Evolutionary conservation across 139 green algal species (phyloP).

Genomic region (Chlorella sp.): DNA sequence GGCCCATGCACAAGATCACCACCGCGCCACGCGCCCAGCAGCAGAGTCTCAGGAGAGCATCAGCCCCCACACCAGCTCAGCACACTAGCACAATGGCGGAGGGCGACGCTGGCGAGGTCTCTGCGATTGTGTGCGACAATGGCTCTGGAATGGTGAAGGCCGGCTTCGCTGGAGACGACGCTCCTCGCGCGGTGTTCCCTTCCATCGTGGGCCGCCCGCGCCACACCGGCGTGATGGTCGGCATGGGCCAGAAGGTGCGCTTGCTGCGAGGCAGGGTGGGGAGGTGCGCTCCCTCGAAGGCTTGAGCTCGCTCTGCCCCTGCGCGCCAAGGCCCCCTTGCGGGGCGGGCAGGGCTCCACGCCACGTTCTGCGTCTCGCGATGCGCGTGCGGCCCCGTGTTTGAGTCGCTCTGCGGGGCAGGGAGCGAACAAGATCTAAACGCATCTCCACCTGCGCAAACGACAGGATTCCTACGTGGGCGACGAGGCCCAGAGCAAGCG

Average conservation of each 20-base stretch:
- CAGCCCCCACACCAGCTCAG: too few relatives aligned
- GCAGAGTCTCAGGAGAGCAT: not conserved
- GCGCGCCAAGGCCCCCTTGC: not conserved
- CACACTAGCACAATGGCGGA: conserved; percentile 69
- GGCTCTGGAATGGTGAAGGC: conserved; percentile 67
- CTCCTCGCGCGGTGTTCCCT: conserved; percentile 92
- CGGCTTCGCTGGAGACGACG: conserved; percentile 96
- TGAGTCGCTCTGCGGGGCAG: conserved; percentile 4
- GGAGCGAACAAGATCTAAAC: too few relatives aligned
- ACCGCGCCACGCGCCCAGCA: too few relatives aligned
- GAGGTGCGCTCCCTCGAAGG: too few relatives aligned
- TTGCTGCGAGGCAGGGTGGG: too few relatives aligned
- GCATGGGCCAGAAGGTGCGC: conserved; percentile 66
- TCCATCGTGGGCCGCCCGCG: conserved; percentile 93
- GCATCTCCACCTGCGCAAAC: too few relatives aligned
- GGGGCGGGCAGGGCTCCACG: not conserved
- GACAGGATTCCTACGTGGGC: conserved; percentile 94
- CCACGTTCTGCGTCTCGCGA: not conserved
- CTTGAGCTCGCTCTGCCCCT: too few relatives aligned
- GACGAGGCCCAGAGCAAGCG: conserved; percentile 98
- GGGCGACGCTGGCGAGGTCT: conserved; percentile 85
- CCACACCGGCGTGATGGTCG: conserved; percentile 92
- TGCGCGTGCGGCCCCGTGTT: not conserved
- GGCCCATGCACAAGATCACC: too few relatives aligned
- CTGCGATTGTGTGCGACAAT: conserved; percentile 97